Conservation (phyloP, 306 rosid genomes). For the Quercus alba region DNA sequence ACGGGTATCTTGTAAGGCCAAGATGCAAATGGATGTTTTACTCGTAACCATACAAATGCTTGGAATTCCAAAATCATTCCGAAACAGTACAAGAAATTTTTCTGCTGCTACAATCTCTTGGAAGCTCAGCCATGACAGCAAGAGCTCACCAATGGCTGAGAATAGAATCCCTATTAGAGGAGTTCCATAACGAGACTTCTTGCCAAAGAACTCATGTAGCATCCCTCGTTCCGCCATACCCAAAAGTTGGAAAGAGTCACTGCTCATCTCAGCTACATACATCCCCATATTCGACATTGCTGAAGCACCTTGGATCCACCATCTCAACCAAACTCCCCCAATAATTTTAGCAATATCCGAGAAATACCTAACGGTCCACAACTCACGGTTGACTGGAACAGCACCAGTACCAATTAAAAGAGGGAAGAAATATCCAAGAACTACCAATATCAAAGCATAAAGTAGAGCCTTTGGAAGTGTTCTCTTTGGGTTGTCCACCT, state of each 20-base stretch:
- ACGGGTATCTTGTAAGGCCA: constrained; percentile 76
- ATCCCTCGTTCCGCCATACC: constrained; percentile 97
- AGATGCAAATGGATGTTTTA: constrained; percentile 60
- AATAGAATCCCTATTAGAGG: constrained; percentile 78
- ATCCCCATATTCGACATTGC: constrained; percentile 96
- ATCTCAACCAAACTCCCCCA: constrained; percentile 89
- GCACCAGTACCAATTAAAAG: constrained; percentile 77
- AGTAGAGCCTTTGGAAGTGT: constrained; percentile 75
- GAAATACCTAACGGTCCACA: constrained; percentile 83
- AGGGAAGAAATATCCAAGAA: constrained; percentile 73
- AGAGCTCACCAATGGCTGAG: constrained; percentile 77
- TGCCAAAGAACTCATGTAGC: constrained; percentile 70
- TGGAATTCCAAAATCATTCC: constrained; percentile 93
- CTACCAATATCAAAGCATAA: constrained; percentile 77
- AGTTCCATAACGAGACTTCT: constrained; percentile 76
- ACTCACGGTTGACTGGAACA: constrained; percentile 49
- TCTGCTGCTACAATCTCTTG: constrained; percentile 89
- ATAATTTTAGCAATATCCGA: constrained; percentile 66
- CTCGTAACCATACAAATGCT: constrained; percentile 63
- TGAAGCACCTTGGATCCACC: constrained; percentile 92
- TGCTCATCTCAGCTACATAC: constrained; percentile 95
- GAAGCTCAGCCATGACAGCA: constrained; percentile 86
- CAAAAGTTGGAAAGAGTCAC: constrained; percentile 85
- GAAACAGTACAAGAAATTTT: constrained; percentile 79
- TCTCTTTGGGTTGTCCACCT: constrained; percentile 81